Base-by-base conservation (phyloP, 495 filamentous ascomycete genomes). In the Apodospora peruviana region DNA sequence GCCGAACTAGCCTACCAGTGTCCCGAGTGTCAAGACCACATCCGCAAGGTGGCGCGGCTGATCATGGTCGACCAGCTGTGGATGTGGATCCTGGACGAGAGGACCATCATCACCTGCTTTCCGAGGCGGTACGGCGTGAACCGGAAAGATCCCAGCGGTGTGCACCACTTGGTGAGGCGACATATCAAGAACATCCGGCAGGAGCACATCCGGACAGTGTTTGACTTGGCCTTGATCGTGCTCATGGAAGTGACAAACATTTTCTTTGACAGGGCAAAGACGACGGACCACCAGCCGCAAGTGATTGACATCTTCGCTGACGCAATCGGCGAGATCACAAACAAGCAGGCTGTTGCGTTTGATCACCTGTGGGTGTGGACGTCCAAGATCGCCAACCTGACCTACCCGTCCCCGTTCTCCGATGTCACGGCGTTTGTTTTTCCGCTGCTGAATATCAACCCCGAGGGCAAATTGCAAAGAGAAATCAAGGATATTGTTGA, bases 51-150 rank as follows among this genome's bases (percentile, higher is more conserved):
- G 5, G 74, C 81, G 0, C 79, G 83, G 47, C 74, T 88, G 16
- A 74, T 87, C 60, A 89, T 87, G 85, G 84, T 86, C 1, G 85
- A 88, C 52, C 83, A 88, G 55, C 67, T 88, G 2, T 88, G 84
- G 84, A 77, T 87, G 73, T 87, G 83, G 83, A 74, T 87, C 24
- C 52, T 87, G 2, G 83, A 85, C 19, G 75, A 76, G 12, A 44
- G 80, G 17, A 72, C 85, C 20, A 78, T 89, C 29, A 77, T 89
- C 16, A 86, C 85, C 0, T 74, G 74, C 38, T 88, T 88, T 51
- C 82, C 84, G 0, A 74, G 81, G 47, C 70, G 82, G 11, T 89
- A 82, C 69, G 78, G 84, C 0, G 74, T 80, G 53, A 83, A 84
- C 17, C 84, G 84, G 51, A 80, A 82, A 38, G 84, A 88, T 45